phyloP scores from a whole-genome alignment of 345 rosid species.

The Camelina hispida region DNA sequence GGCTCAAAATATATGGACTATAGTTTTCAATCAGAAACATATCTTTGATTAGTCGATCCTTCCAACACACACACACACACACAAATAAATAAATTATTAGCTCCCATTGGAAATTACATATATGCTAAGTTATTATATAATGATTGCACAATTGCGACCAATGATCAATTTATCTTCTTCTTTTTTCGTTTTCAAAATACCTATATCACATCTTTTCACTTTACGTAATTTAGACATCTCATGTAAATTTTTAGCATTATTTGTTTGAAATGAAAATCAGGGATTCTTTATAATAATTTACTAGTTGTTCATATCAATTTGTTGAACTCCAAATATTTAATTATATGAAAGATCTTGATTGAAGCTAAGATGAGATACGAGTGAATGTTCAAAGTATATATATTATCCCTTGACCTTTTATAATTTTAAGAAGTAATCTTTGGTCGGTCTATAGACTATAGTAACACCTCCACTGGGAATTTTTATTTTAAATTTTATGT shows the following conservation, averaged over 20 bases:
- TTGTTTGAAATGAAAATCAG: background rate
- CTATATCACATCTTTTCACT: background rate
- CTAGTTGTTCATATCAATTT: background rate
- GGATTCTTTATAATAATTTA: background rate
- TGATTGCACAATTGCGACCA: background rate
- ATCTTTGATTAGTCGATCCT: constrained; percentile 18
- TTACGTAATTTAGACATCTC: background rate
- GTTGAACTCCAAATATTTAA: background rate
- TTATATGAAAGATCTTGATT: constrained; percentile 15
- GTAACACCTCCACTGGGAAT: background rate
- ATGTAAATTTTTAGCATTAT: background rate
- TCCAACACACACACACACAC: background rate
- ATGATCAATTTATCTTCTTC: background rate
- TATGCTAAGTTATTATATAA: background rate
- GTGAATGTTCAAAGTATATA: constrained; percentile 38
- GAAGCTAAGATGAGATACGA: background rate
- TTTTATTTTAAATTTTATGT: background rate
- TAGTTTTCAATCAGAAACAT: constrained; percentile 6
- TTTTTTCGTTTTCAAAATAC: background rate
- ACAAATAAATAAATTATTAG: background rate
- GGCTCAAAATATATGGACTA: background rate
- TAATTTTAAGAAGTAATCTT: background rate
- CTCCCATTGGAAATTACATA: background rate
- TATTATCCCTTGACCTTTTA: constrained; percentile 14
- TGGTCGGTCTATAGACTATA: constrained; percentile 32